Evolutionary conservation across 768 basidiomycete species (phyloP).

Genomic region (Pleurotus giganteus): DNA sequence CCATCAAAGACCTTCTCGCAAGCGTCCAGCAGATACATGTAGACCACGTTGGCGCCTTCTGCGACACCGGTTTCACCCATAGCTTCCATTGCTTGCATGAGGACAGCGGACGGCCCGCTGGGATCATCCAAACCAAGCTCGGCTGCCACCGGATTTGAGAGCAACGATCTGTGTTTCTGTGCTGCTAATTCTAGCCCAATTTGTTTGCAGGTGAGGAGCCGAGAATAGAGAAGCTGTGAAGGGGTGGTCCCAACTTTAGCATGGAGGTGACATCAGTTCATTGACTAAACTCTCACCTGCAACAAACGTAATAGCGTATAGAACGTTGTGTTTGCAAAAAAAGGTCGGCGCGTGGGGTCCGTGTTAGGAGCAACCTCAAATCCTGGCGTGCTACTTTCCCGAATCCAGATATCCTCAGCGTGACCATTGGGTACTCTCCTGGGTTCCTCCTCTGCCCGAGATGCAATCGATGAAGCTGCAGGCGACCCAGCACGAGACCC

Average conservation of each 20-base stretch:
- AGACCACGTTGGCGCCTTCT: conserved; percentile 66
- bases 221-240: conserved; percentile 80
- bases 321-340: conserved; percentile 92
- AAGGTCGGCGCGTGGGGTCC: conserved; percentile 49
- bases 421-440: conserved; percentile 15
- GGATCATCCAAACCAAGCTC: conserved; percentile 86
- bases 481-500: conserved; percentile 12
- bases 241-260: conserved; percentile 12
- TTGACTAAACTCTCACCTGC: conserved; percentile 53
- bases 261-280: conserved; percentile 1
- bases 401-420: conserved; percentile 59
- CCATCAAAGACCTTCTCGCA: conserved; percentile 93
- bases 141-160: conserved; percentile 79
- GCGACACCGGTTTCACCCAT: conserved; percentile 47
- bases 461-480: conserved; percentile 9
- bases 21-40: conserved; percentile 84
- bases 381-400: conserved; percentile 34
- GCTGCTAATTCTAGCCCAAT: conserved; percentile 70
- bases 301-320: conserved; percentile 87
- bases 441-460: conserved; percentile 25
- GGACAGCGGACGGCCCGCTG: conserved; percentile 66
- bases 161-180: conserved; percentile 60
- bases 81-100: conserved; percentile 65
- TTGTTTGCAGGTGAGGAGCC: conserved; percentile 82
- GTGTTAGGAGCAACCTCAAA: conserved; percentile 19